Evolutionary conservation across 2,329 filamentous ascomycete species (phyloP).

Genomic region (Xylogone sp.): DNA sequence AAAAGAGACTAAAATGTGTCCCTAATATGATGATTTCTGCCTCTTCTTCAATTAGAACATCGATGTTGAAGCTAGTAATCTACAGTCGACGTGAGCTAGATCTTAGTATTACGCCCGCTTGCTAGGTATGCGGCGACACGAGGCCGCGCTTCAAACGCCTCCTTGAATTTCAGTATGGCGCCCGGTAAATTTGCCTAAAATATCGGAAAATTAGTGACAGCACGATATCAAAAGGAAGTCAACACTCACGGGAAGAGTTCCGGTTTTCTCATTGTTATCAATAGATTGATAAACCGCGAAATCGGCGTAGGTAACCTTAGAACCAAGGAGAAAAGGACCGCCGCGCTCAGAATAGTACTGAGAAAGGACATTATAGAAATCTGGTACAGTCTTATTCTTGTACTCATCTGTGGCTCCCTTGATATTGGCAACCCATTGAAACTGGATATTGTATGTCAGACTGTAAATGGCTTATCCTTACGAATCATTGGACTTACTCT

Average conservation of each 20-base stretch:
- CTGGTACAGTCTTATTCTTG: conserved; percentile 23
- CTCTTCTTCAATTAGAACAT: no score
- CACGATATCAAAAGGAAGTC: background rate
- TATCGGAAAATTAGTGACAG: background rate
- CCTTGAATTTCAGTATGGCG: background rate
- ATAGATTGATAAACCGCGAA: conserved; percentile 36
- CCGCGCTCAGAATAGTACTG: conserved; percentile 26
- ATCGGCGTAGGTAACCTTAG: conserved; percentile 33
- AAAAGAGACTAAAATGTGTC: no score
- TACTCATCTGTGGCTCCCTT: conserved; percentile 24
- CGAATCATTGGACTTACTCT: conserved; percentile 29
- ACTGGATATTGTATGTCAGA: conserved; percentile 5
- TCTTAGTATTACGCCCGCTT: background rate
- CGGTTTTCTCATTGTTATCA: conserved; percentile 32
- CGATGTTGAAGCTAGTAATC: no score
- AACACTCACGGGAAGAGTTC: conserved; percentile 28
- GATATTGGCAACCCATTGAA: conserved; percentile 26
- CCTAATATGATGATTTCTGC: no score
- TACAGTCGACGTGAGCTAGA: no score
- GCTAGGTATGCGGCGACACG: background rate
- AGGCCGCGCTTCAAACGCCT: background rate
- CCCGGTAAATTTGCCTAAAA: background rate
- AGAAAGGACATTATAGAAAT: conserved; percentile 27
- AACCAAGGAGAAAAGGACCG: conserved; percentile 34
- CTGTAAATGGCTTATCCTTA: no score